Base-by-base conservation (phyloP, 2,329 filamentous ascomycete genomes). In the Sporothrix schenckii region DNA sequence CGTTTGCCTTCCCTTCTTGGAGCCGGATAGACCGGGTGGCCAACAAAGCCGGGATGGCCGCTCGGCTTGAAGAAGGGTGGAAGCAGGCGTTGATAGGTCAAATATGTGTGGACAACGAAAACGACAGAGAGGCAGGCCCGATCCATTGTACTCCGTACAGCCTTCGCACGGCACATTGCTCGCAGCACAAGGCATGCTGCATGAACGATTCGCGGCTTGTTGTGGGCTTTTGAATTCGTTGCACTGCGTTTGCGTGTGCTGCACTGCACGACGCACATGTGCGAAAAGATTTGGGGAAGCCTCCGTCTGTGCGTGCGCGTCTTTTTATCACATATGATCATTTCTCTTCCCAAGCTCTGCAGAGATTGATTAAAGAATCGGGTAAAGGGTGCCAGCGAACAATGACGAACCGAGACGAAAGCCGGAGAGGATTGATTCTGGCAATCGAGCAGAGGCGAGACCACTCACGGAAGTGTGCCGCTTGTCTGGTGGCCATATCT, bases 31-130 rank as follows among this genome's bases (percentile, higher is more conserved):
- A 14, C 61, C 44, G 41, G 41, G 14, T n/a, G 16, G 7, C 7
- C 61, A 21, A 14, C 30, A 85, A n/a, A 56, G 24, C 34, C 65
- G 14, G 63, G 16, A 9, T 21, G 34, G 16, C 44, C 27, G 50
- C 34, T 63, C 58, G 13, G 58, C 58, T 47, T 63, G 39, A 63
- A 7, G 24, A 4, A 2, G 47, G 49, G 49, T 50, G 49, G 49
- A 21, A 9, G 19, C 16, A 6, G 49, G n/a, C 6, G 49, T 6
- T 19, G 49, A 50, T 50, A 21, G 49, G 16, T 50, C 19, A 21
- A 50, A 3, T 10, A n/a, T 10, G n/a, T n/a, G 16, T 16, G 16
- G 16, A 50, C 16, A 21, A 50, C 14, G 41, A 44, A 53, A 24
- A 53, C 16, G 50, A 11, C 50, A 52, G 19, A 24, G 19, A 53